Evolutionary conservation across 2,329 filamentous ascomycete genomes (phyloP).

Genomic region (Fusarium domesticum): DNA sequence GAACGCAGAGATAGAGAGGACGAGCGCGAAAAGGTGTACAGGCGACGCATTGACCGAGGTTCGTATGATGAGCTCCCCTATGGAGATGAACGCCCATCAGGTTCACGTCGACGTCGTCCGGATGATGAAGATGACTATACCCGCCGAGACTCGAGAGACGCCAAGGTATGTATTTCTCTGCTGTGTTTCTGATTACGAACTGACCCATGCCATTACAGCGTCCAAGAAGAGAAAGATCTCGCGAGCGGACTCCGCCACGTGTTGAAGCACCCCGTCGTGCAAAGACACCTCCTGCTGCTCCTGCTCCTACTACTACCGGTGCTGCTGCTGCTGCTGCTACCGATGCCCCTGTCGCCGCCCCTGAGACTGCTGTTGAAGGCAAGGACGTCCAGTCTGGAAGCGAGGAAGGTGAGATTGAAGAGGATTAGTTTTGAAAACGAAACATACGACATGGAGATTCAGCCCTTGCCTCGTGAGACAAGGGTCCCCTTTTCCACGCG

Average conservation of each 20-base stretch:
- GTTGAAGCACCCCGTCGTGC: conserved; percentile 52
- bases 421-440: conserved; percentile 50
- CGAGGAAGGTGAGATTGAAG: conserved; percentile 97
- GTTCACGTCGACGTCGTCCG: conserved; percentile 70
- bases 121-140: conserved; percentile 72
- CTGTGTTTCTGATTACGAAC: conserved; percentile 27
- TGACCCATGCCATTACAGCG: conserved; percentile 46
- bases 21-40: conserved; percentile 83
- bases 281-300: conserved; percentile 48
- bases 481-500: conserved; percentile 9
- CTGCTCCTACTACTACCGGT: conserved; percentile 7
- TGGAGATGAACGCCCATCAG: conserved; percentile 67
- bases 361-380: conserved; percentile 20
- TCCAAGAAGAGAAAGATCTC: conserved; percentile 54
- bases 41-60: conserved; percentile 72
- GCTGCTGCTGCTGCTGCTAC: conserved; percentile 14
- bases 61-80: conserved; percentile 88
- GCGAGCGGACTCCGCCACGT: conserved; percentile 60
- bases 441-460: background rate
- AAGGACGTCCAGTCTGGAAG: conserved; percentile 69
- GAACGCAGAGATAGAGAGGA: conserved; percentile 86
- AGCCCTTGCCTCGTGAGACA: too few species aligned
- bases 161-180: conserved; percentile 53
- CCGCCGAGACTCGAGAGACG: conserved; percentile 62
- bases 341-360: conserved; percentile 14